phyloP scores from a whole-genome alignment of 1,284 basidiomycete species.

The Cryptococcus deneoformans region DNA sequence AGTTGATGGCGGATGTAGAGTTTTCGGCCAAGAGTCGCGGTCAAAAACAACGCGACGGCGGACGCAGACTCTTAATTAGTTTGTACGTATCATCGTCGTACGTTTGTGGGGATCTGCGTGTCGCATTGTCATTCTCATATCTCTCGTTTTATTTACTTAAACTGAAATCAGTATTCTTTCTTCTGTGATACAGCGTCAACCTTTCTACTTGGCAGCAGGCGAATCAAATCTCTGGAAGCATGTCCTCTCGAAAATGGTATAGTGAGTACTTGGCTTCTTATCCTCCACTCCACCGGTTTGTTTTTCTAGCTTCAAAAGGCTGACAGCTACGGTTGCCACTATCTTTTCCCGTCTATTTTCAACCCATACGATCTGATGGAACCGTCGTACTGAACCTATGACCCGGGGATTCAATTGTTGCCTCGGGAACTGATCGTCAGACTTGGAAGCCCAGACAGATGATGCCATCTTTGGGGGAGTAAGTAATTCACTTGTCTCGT shows the following conservation, averaged over 20 bases:
- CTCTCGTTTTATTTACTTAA: too few relatives aligned
- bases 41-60: too few relatives aligned
- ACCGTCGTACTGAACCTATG: neutral
- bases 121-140: too few relatives aligned
- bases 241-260: neutral
- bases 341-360: neutral
- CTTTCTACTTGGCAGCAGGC: too few relatives aligned
- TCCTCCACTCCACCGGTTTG: neutral
- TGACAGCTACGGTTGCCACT: neutral
- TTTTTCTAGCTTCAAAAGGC: neutral
- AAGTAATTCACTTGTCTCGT: slow-evolving; percentile 8
- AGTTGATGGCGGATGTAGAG: too few relatives aligned
- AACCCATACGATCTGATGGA: neutral
- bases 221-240: too few relatives aligned
- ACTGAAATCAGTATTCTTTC: too few relatives aligned
- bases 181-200: too few relatives aligned
- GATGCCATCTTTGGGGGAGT: slow-evolving; percentile 46
- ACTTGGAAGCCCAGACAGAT: slow-evolving; percentile 40
- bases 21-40: too few relatives aligned
- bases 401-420: neutral
- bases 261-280: slow-evolving; percentile 19
- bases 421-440: slow-evolving; percentile 6
- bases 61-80: too few relatives aligned
- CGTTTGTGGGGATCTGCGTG: too few relatives aligned
- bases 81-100: too few relatives aligned